Evolutionary conservation across 805 yeast genomes (phyloP), one percentile per base, ranked within the genome.

Genomic region (Candida fluviatilis): DNA sequence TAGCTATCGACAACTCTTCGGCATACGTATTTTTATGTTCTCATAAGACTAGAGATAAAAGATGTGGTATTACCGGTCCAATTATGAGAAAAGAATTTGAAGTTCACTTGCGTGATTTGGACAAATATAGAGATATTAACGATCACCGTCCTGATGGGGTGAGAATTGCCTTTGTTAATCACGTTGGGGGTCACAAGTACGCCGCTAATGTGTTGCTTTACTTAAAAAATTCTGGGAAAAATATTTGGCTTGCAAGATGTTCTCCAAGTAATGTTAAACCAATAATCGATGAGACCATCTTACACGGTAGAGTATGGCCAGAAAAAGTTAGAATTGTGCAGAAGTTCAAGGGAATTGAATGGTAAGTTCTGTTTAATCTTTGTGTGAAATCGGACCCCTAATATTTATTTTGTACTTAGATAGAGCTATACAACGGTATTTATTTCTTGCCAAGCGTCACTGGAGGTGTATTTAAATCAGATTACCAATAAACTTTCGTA

Each of bases 61-160:
- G 91, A 44, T 91, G 99, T 62, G 97, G 96, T 35, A 69, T 88
- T 34, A 87, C 97, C 1, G 98, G 98, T 0, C 97, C 97, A 11
- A 74, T 87, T 26, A 74, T 91, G 81, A 83, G 80, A 54, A 81
- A 77, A 47, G 88, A 84, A 43, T 76, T 91, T 58, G 95, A 88
- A 33, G 56, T 72, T 6, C 76, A 83, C 47, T 66, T 91, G 31
- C 69, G 95, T 41, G 86, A 85, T 4, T 66, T 75, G 25, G 95
- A 80, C 3, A 64, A 85, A 13, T 76, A 78, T 48, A 72, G 98
- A 51, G 97, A 91, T 58, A 57, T 64, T 21, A 82, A 84, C 10
- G 97, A 90, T 57, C 72, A 69, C 35, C 72, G 89, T 38, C 79
- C 85, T 0, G 80, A 72, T 23, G 98, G 97, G 5, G 86, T 83